Conservation (phyloP, 179 eudicot genomes). For the Carnegiea gigantea region DNA sequence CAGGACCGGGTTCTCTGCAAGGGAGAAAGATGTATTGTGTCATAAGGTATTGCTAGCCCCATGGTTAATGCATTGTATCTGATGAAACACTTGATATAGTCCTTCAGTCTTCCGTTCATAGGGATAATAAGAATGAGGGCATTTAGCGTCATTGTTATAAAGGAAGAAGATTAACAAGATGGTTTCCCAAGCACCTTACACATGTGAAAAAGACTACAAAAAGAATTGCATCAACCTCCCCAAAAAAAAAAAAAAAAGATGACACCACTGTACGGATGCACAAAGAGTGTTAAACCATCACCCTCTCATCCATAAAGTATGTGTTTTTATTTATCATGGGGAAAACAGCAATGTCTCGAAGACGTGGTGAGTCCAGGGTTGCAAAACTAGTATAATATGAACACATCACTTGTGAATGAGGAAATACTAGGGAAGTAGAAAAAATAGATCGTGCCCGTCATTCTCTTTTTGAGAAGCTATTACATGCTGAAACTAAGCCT, state of each 20-base stretch:
- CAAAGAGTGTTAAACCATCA: neutral
- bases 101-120: conserved; percentile 20
- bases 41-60: neutral
- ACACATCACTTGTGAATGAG: neutral
- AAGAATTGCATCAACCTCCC: neutral
- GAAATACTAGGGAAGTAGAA: conserved; percentile 17
- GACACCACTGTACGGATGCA: too few relatives aligned
- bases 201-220: too few relatives aligned
- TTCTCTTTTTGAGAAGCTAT: neutral
- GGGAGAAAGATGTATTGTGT: neutral
- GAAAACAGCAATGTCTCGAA: conserved; percentile 1
- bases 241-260: too few relatives aligned
- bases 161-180: too few relatives aligned
- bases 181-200: too few relatives aligned
- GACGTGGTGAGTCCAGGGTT: conserved; percentile 14
- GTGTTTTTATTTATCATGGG: neutral
- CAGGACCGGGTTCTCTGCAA: neutral
- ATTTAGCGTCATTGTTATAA: neutral
- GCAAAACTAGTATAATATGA: conserved; percentile 15
- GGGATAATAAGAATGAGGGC: conserved; percentile 8
- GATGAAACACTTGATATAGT: conserved; percentile 5
- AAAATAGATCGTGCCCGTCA: neutral
- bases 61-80: neutral
- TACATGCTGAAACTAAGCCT: neutral
- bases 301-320: neutral